Evolutionary conservation across 108 stramenopile genomes (phyloP), one percentile per base, ranked within the genome.

Genomic region (Bacterosira constricta): DNA sequence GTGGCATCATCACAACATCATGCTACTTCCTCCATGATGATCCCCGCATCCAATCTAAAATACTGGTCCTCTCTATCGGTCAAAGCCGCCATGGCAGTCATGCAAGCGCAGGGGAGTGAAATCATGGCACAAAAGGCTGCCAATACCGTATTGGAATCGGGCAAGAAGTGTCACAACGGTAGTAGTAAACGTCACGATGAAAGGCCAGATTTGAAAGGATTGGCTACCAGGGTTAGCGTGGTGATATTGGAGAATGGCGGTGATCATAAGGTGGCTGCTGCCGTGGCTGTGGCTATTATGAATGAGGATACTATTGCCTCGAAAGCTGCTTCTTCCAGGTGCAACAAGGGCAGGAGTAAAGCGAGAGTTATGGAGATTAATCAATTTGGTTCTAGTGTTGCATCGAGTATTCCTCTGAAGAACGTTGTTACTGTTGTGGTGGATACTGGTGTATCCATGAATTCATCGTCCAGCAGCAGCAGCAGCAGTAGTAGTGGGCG

Each of bases 1-100:
- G 11, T 20, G 20, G 46, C 1, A 18, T 18, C 2, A 18, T 2
- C 18, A 18, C 21, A 47, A 18, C 17, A 1, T 2, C 46, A 9
- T 47, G 21, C 46, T 23, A 6, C 46, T 4, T 9, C 6, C 5
- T 17, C n/a, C 7, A 23, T 7, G 7, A 23, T 6, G 17, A 23
- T 47, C 17, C 4, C 20, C 46, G 17, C 20, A 18, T 3, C 25
- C 34, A 36, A 62, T 60, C 15, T 62, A n/a, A 59, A 51, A 13
- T 53, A 41, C 17, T 71, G 70, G 75, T 62, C 57, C 23, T 60
- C 54, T 36, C 55, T 77, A 11, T 77, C 76, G 45, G 76, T 77
- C 1, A 15, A 35, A 34, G 76, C 67, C 1, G 67, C 76, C 10
- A 77, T 77, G 50, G 60, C 68, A 15, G 76, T 77, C n/a, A 46